These are phyloP conservation scores for Pythium rhizo-oryzae DNA, from an alignment of 352 stramenopile species.

Conservation along the genomic window DNA sequence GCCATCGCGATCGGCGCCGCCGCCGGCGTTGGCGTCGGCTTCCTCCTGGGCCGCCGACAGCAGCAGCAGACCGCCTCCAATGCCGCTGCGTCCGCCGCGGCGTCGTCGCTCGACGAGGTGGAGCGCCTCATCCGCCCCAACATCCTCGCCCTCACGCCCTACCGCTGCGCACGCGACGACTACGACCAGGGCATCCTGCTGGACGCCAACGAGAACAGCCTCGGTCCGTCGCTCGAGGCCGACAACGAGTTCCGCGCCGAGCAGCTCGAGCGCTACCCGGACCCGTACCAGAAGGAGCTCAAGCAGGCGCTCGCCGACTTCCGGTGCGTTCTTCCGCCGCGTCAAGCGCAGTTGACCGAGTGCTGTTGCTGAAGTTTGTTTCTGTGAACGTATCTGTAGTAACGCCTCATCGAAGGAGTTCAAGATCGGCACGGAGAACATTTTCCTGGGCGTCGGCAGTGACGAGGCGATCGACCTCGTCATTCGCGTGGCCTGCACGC, in stretches of 20 bases:
- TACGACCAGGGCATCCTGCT: conserved; percentile 94
- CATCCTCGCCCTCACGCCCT: conserved; percentile 95
- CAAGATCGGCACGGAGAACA: conserved; percentile 89
- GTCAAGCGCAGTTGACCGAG: neutral
- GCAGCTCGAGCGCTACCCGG: conserved; percentile 95
- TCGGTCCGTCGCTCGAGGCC: conserved; percentile 87
- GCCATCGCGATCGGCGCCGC: conserved; percentile 61
- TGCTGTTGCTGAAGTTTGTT: too few species aligned
- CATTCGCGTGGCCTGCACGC: conserved; percentile 96
- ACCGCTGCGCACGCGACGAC: conserved; percentile 97
- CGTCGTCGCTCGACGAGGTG: conserved; percentile 55
- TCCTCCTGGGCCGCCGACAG: conserved; percentile 62
- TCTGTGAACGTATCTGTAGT: conserved; percentile 21
- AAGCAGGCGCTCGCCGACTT: conserved; percentile 92
- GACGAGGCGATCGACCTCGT: conserved; percentile 99
- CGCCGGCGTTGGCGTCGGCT: conserved; percentile 67
- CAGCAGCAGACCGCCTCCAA: conserved; percentile 26
- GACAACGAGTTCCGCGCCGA: conserved; percentile 70
- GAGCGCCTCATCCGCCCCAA: conserved; percentile 95
- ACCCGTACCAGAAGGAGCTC: conserved; percentile 93
- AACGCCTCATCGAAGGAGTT: conserved; percentile 48
- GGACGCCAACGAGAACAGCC: conserved; percentile 99
- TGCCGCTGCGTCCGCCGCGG: neutral
- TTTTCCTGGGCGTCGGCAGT: conserved; percentile 98
- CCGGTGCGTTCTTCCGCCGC: conserved; percentile 35